These are phyloP conservation scores for Peziza echinospora DNA, from an alignment of 495 filamentous ascomycete species.

Conservation along the genomic window DNA sequence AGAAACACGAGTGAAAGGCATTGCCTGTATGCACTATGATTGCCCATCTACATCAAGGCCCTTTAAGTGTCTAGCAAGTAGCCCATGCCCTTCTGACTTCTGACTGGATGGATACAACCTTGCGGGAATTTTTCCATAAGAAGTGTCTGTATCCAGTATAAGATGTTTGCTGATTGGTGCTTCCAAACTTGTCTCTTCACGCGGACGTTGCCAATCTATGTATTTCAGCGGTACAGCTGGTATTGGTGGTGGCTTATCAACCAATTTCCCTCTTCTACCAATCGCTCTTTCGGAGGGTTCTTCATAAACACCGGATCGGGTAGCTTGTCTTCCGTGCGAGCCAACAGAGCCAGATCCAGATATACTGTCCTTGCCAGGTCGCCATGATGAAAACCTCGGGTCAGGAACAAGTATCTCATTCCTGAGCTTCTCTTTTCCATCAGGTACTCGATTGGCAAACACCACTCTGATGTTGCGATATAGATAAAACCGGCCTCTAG, in stretches of 20 bases:
- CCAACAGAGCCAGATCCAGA: constrained; percentile 4
- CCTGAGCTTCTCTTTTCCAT: constrained; percentile 80
- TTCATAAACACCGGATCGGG: constrained; percentile 8
- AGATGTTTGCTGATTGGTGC: not conserved
- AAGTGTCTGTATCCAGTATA: constrained; percentile 4
- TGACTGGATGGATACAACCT: constrained; percentile 9
- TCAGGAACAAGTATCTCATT: constrained; percentile 84
- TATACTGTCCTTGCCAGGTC: constrained; percentile 32
- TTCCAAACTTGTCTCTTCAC: constrained; percentile 1
- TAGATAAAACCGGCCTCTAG: constrained; percentile 64
- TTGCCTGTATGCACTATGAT: too few species aligned
- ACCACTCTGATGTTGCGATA: constrained; percentile 87
- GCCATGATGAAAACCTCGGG: constrained; percentile 70
- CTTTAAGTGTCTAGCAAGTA: constrained; percentile 15
- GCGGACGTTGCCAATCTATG: not conserved
- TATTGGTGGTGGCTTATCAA: constrained; percentile 2
- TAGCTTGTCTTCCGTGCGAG: constrained; percentile 14
- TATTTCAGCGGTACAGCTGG: constrained; percentile 2
- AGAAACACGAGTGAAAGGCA: too few species aligned
- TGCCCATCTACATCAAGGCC: constrained; percentile 9
- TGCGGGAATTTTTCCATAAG: constrained; percentile 15
- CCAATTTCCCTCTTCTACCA: constrained; percentile 3
- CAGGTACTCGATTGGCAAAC: constrained; percentile 91
- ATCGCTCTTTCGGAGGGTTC: constrained; percentile 1
- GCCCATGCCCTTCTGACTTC: constrained; percentile 8